Evolutionary conservation across 176 grass and related monocot genomes (phyloP), one percentile per base, ranked within the genome.

Genomic region (Oropetium thomaeum): DNA sequence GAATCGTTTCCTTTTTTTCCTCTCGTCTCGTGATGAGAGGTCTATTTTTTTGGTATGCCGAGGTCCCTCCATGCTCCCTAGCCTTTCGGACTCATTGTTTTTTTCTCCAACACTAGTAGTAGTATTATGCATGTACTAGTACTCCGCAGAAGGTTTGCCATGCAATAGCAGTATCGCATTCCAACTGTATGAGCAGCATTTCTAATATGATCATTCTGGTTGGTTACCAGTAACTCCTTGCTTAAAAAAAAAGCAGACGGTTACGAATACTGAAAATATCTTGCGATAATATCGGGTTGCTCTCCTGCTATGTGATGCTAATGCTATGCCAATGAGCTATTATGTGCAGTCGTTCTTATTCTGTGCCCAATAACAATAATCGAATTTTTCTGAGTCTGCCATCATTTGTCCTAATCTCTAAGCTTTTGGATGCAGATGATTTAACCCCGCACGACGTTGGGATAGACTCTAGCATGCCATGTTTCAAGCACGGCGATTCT

Each of bases 381-480:
- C n/a, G n/a, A n/a, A n/a, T n/a, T n/a, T n/a, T 27, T 43, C n/a
- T 67, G 28, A n/a, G n/a, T n/a, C 15, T 66, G 37, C 37, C 63
- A 41, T 8, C n/a, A n/a, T n/a, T n/a, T 75, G 11, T 0, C 76
- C 70, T 79, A 37, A 85, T 52, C 17, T 7, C 1, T n/a, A 10
- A 3, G 10, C 30, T 66, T 63, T 25, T 69, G 40, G 7, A 17
- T 87, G 40, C 71, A 97, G 94, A 91, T 75, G 81, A 64, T 17
- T 35, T 97, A 11, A 89, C 74, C 10, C 81, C 74, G 8, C 54
- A 74, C 9, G 94, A 91, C 77, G 72, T 93, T 40, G 86, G 71
- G 25, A 75, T 97, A 37, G 48, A 79, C 37, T 51, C 78, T 26
- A 55, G 48, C 3, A 74, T 93, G 83, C 20, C 23, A 4, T 81